Percentiles rank a stretch among this genome's conserved stretches.
Conservation (phyloP, 1,139 yeast genomes). For the Pneumocystis carinii region DNA sequence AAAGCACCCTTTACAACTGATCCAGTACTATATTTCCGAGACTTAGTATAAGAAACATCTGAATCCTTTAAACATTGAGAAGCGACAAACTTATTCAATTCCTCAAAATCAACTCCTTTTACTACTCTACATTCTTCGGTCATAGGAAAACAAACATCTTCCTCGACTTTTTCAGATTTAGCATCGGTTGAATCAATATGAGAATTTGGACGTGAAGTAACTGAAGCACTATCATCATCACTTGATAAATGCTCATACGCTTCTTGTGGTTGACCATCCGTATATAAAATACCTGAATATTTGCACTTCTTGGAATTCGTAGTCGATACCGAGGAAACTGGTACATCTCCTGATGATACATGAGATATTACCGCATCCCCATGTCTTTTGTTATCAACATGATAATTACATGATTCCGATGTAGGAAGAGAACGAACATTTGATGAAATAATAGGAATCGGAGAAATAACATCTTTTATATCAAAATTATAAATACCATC, state of each 20-base stretch:
- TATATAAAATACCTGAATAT: background rate
- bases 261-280: background rate
- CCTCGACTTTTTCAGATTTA: conserved; percentile 51
- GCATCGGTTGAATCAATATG: conserved; percentile 24
- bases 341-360: background rate
- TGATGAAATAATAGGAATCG: background rate
- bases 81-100: conserved; percentile 26
- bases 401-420: background rate
- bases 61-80: conserved; percentile 10
- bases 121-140: conserved; percentile 38
- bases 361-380: background rate
- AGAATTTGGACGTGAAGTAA: conserved; percentile 13
- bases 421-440: background rate
- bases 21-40: conserved; percentile 1
- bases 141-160: conserved; percentile 96
- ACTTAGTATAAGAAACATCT: background rate
- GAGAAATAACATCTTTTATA: background rate
- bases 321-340: background rate
- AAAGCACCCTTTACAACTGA: background rate
- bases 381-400: background rate
- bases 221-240: background rate
- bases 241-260: background rate
- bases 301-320: background rate
- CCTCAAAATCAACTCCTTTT: conserved; percentile 26
- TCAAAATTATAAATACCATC: background rate